Evolutionary conservation across 371 early-diverging fungal species (phyloP).

Genomic region (Haplosporangium sp.): DNA sequence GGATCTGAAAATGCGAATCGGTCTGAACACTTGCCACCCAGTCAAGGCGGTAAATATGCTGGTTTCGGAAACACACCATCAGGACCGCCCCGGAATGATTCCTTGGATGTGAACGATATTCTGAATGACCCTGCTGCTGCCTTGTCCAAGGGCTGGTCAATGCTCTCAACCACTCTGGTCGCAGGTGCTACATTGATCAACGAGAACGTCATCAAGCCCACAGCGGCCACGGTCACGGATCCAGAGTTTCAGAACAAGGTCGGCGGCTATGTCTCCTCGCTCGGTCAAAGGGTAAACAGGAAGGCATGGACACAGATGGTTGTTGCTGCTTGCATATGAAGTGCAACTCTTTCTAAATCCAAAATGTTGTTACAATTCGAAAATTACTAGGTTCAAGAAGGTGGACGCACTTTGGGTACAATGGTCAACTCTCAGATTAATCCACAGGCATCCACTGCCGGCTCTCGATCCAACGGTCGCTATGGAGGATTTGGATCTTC

Average conservation of each 20-base stretch:
- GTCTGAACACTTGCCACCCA: constrained; percentile 85
- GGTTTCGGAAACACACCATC: constrained; percentile 82
- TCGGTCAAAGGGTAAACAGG: constrained; percentile 72
- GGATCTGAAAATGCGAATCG: constrained; percentile 70
- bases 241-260: constrained; percentile 85
- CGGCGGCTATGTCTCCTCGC: constrained; percentile 71
- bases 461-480: constrained; percentile 27
- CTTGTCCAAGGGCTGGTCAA: constrained; percentile 86
- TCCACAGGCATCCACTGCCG: constrained; percentile 27
- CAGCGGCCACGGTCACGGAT: constrained; percentile 86
- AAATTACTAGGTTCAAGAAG: constrained; percentile 39
- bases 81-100: constrained; percentile 39
- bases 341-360: no score
- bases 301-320: neutral
- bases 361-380: neutral
- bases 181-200: constrained; percentile 82
- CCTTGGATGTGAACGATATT: constrained; percentile 72
- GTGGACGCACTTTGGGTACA: constrained; percentile 42
- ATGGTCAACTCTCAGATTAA: constrained; percentile 50
- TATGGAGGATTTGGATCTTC: constrained; percentile 53
- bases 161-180: constrained; percentile 70
- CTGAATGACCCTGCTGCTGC: constrained; percentile 87
- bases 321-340: neutral
- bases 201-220: constrained; percentile 87
- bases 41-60: constrained; percentile 91